Evolutionary conservation across 2,329 filamentous ascomycete genomes (phyloP).

Genomic region (Tolypocladium ovalisporum): DNA sequence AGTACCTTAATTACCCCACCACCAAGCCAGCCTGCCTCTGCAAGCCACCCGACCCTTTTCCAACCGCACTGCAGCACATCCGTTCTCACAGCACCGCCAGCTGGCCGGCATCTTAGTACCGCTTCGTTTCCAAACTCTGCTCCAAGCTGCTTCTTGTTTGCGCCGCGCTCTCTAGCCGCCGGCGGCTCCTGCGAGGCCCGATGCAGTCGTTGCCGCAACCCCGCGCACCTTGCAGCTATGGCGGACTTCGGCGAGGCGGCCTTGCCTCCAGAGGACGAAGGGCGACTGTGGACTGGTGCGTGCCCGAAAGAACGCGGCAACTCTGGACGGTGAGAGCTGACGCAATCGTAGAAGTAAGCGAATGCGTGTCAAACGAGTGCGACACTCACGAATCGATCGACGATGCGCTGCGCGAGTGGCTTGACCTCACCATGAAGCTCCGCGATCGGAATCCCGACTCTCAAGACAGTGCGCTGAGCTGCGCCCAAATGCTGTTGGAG

Average conservation of each 20-base stretch:
- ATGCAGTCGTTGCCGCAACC: constrained; percentile 21
- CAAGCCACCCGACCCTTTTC: background rate
- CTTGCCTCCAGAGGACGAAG: constrained; percentile 63
- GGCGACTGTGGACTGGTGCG: constrained; percentile 82
- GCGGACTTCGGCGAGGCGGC: constrained; percentile 51
- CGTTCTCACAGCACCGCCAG: background rate
- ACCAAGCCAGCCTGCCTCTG: background rate
- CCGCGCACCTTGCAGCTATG: constrained; percentile 29
- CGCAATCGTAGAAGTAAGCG: constrained; percentile 31
- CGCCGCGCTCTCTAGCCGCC: background rate
- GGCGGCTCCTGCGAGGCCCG: constrained; percentile 9
- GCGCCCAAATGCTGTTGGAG: constrained; percentile 66
- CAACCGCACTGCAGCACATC: background rate
- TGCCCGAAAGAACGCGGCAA: constrained; percentile 2
- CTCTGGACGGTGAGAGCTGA: constrained; percentile 3
- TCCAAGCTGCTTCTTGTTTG: background rate
- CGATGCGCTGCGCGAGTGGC: constrained; percentile 73
- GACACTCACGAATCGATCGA: constrained; percentile 56
- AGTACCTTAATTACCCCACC: background rate
- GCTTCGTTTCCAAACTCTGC: background rate
- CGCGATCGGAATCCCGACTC: constrained; percentile 65
- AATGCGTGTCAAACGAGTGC: constrained; percentile 35
- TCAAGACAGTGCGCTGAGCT: constrained; percentile 71
- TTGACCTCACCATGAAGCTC: constrained; percentile 65
- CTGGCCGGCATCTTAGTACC: background rate